Evolutionary conservation across 2,329 filamentous ascomycete genomes (phyloP).

Genomic region (Neonectria magnoliae): DNA sequence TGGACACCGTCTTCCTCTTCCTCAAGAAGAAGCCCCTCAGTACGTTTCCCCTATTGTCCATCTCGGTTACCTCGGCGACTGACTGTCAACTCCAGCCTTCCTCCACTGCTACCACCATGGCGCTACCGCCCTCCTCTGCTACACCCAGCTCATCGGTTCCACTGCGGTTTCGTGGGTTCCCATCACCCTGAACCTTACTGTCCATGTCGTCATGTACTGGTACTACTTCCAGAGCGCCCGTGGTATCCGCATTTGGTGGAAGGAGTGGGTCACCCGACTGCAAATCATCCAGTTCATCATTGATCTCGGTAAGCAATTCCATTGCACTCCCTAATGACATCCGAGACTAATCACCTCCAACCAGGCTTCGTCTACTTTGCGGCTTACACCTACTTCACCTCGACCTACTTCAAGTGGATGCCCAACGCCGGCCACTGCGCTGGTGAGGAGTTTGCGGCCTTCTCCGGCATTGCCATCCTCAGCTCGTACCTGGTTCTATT

Average conservation of each 20-base stretch:
- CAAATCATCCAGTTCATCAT: conserved; percentile 98
- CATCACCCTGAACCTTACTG: conserved; percentile 90
- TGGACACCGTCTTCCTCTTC: conserved; percentile 96
- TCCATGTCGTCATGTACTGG: conserved; percentile 99
- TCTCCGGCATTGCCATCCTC: conserved; percentile 90
- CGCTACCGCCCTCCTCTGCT: conserved; percentile 95
- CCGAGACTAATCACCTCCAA: conserved; percentile 32
- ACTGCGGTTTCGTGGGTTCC: conserved; percentile 96
- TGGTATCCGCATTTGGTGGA: conserved; percentile 98
- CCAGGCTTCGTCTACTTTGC: conserved; percentile 95
- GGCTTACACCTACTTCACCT: conserved; percentile 79
- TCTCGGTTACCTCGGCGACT: conserved; percentile 37
- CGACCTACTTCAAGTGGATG: conserved; percentile 94
- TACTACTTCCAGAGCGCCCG: conserved; percentile 99
- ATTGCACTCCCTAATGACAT: background rate
- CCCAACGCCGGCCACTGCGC: conserved; percentile 89
- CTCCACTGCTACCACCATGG: conserved; percentile 99
- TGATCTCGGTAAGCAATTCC: conserved; percentile 78
- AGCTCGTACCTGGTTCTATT: conserved; percentile 97
- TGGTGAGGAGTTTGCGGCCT: conserved; percentile 95
- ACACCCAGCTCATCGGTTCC: conserved; percentile 92
- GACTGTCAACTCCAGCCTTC: conserved; percentile 71
- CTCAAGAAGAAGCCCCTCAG: conserved; percentile 99
- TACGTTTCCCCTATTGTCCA: conserved; percentile 33
- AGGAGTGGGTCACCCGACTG: conserved; percentile 98